Evolutionary conservation across 2,329 filamentous ascomycete genomes (phyloP).

Genomic region (Calonectria fujianensis): DNA sequence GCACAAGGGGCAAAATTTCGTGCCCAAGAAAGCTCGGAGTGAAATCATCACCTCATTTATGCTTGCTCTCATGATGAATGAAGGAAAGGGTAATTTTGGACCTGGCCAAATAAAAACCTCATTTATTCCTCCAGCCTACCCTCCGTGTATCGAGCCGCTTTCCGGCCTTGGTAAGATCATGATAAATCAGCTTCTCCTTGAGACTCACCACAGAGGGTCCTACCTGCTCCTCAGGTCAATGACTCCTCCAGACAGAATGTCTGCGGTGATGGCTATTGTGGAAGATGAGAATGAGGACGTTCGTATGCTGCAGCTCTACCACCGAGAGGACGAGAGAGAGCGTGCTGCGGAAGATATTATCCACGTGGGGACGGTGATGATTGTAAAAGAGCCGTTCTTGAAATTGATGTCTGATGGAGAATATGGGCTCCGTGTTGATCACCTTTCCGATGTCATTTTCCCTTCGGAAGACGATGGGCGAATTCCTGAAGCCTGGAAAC

Average conservation of each 20-base stretch:
- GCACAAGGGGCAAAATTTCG: neutral
- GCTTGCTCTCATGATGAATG: neutral
- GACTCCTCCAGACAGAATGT: conserved; percentile 45
- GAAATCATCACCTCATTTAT: neutral
- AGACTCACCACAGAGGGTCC: conserved; percentile 47
- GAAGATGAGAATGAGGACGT: conserved; percentile 63
- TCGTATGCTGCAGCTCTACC: conserved; percentile 61
- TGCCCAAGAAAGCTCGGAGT: neutral
- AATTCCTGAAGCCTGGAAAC: conserved; percentile 63
- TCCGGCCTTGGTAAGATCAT: conserved; percentile 25
- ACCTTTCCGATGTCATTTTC: conserved; percentile 68
- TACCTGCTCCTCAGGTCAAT: conserved; percentile 46
- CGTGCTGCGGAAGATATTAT: conserved; percentile 60
- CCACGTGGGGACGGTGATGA: conserved; percentile 57
- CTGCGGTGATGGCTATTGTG: conserved; percentile 55
- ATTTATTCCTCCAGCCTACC: conserved; percentile 26
- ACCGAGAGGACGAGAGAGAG: conserved; percentile 62
- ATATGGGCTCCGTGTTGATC: conserved; percentile 71
- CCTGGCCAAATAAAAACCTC: neutral
- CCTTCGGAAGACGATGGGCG: conserved; percentile 60
- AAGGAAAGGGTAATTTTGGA: neutral
- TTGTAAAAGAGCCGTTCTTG: conserved; percentile 74
- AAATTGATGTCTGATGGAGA: conserved; percentile 61
- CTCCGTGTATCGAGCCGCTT: neutral
- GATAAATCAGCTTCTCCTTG: conserved; percentile 39